Conservation (phyloP, 2,329 filamentous ascomycete species). For the Parasarocladium wereldwijsianum region DNA sequence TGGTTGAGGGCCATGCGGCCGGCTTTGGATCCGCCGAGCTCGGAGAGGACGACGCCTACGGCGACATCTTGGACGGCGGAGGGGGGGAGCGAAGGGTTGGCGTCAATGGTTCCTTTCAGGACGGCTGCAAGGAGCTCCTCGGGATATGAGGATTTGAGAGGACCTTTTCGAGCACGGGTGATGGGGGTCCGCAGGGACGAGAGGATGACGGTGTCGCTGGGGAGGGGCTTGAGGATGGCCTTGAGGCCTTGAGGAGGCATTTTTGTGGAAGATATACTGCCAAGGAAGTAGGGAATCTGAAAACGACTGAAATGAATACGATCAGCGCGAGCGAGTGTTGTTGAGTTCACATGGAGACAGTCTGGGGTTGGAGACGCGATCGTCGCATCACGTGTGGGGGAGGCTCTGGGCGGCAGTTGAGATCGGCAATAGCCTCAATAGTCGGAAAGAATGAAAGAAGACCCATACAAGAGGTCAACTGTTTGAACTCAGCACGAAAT, state of each 20-base stretch:
- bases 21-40: conserved; percentile 81
- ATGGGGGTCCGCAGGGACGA: conserved; percentile 83
- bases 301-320: too few species aligned
- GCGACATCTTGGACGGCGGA: conserved; percentile 61
- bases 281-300: too few species aligned
- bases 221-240: conserved; percentile 60
- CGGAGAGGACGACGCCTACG: conserved; percentile 78
- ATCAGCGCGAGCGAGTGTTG: too few species aligned
- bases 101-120: conserved; percentile 30
- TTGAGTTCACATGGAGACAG: too few species aligned
- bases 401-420: too few species aligned
- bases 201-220: conserved; percentile 74
- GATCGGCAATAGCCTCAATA: too few species aligned
- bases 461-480: too few species aligned
- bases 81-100: conserved; percentile 61
- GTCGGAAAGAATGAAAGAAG: too few species aligned
- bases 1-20: conserved; percentile 84
- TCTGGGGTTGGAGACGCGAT: too few species aligned
- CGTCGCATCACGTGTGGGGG: too few species aligned
- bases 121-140: conserved; percentile 69
- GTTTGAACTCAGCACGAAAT: too few species aligned
- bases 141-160: conserved; percentile 76
- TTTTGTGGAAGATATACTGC: conserved; percentile 1
- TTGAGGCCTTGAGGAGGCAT: conserved; percentile 7
- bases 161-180: conserved; percentile 69